phyloP scores from a whole-genome alignment of 1,139 yeast genomes.

The Magnusiomyces starmeri region DNA sequence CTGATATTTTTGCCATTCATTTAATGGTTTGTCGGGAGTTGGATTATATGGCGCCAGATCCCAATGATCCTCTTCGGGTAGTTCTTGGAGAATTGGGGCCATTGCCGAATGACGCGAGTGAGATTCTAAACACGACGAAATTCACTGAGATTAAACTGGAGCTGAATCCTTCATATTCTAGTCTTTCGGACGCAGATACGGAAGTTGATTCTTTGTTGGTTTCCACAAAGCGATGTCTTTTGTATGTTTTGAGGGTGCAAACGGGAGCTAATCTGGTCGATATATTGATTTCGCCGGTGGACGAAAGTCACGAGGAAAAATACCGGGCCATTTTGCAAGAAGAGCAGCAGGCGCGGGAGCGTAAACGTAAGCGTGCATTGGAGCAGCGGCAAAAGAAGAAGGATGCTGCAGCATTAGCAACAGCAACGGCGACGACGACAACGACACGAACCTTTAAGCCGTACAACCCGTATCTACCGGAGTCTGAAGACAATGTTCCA shows the following conservation, averaged over 20 bases:
- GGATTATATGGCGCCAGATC: conserved; percentile 40
- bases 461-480: conserved; percentile 5
- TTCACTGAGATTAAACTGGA: conserved; percentile 38
- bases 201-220: conserved; percentile 48
- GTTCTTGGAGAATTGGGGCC: conserved; percentile 40
- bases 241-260: conserved; percentile 78
- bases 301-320: conserved; percentile 55
- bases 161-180: conserved; percentile 37
- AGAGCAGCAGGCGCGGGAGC: conserved; percentile 34
- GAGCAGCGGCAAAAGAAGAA: background rate
- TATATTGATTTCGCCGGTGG: conserved; percentile 63
- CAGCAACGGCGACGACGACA: no score
- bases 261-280: conserved; percentile 64
- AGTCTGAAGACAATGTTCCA: background rate
- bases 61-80: conserved; percentile 51
- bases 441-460: conserved; percentile 9
- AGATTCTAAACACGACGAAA: conserved; percentile 36
- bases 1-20: conserved; percentile 58
- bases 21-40: conserved; percentile 49
- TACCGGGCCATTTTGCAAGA: conserved; percentile 49
- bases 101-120: conserved; percentile 40
- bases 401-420: no score
- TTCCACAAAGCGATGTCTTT: conserved; percentile 73
- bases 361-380: conserved; percentile 6
- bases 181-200: conserved; percentile 36